Conservation (phyloP, 2,329 filamentous ascomycete genomes). For the Exophiala phaeomuriformis region DNA sequence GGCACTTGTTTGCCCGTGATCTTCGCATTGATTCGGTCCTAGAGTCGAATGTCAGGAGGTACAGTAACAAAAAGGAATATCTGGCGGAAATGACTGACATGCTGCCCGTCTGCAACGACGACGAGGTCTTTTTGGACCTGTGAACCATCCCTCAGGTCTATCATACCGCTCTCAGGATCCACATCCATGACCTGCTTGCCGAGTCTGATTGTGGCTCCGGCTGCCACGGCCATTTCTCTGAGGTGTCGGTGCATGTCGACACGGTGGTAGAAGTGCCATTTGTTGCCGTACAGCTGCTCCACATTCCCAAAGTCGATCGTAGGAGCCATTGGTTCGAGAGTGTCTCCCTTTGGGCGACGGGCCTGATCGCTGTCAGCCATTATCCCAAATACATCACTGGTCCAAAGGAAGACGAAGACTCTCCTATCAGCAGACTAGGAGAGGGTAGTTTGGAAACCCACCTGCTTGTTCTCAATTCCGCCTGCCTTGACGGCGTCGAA, state of each 20-base stretch:
- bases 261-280: constrained; percentile 35
- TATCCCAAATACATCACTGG: too few relatives aligned
- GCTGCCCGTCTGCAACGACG: constrained; percentile 33
- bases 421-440: neutral
- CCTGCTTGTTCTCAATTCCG: constrained; percentile 26
- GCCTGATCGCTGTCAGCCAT: constrained; percentile 9
- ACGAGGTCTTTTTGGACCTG: constrained; percentile 34
- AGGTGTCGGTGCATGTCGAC: constrained; percentile 38
- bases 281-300: constrained; percentile 23
- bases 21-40: constrained; percentile 25
- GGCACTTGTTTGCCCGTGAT: constrained; percentile 24
- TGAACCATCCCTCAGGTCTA: constrained; percentile 30
- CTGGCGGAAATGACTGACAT: constrained; percentile 18
- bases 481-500: constrained; percentile 27
- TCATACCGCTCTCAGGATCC: constrained; percentile 26
- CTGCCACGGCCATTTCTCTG: constrained; percentile 30
- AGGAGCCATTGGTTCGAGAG: constrained; percentile 26
- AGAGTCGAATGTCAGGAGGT: constrained; percentile 9
- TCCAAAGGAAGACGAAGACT: too few relatives aligned
- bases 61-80: constrained; percentile 12
- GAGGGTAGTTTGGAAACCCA: neutral
- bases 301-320: constrained; percentile 24
- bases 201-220: constrained; percentile 25
- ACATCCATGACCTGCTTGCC: constrained; percentile 28
- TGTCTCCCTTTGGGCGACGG: constrained; percentile 25